Conservation (phyloP, 257 asterid species). For the Catharanthus roseus region DNA sequence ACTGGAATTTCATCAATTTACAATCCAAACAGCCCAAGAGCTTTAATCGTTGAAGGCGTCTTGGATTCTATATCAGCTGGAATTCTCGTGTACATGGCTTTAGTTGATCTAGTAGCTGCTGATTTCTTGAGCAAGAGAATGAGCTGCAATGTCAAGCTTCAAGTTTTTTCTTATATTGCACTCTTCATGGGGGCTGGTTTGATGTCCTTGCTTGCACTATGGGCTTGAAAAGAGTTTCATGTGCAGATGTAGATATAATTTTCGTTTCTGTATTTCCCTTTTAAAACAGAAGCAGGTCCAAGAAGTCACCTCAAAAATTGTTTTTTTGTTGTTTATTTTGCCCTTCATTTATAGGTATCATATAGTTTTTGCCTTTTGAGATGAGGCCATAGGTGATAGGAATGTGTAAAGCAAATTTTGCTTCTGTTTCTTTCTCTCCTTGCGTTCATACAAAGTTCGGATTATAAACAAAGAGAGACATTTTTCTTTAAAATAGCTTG, state of each 20-base stretch:
- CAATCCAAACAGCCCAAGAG: constrained; percentile 72
- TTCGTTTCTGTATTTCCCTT: background rate
- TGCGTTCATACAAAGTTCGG: no score
- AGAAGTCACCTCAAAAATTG: no score
- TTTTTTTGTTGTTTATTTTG: no score
- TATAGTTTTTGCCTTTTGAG: no score
- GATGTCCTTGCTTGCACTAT: constrained; percentile 80
- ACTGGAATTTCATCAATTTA: constrained; percentile 55
- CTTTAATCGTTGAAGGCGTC: constrained; percentile 65
- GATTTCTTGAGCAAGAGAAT: constrained; percentile 91
- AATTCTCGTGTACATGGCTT: constrained; percentile 86
- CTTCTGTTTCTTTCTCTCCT: no score
- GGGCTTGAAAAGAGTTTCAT: constrained; percentile 40
- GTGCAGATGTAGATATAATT: background rate
- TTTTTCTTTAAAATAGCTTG: no score
- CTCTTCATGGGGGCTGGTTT: constrained; percentile 75
- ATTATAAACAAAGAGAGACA: no score
- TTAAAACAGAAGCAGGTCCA: background rate
- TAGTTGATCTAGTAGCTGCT: constrained; percentile 87
- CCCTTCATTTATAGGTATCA: background rate
- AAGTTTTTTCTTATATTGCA: constrained; percentile 58
- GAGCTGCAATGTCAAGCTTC: constrained; percentile 88
- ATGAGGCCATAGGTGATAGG: no score
- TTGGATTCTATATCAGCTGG: constrained; percentile 85
- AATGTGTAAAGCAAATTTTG: no score